A percentile compares a stretch with the other conserved stretches of the same genome.
phyloP scores from a whole-genome alignment of 176 grass and related monocot genomes.

The Saccharum spontaneum region DNA sequence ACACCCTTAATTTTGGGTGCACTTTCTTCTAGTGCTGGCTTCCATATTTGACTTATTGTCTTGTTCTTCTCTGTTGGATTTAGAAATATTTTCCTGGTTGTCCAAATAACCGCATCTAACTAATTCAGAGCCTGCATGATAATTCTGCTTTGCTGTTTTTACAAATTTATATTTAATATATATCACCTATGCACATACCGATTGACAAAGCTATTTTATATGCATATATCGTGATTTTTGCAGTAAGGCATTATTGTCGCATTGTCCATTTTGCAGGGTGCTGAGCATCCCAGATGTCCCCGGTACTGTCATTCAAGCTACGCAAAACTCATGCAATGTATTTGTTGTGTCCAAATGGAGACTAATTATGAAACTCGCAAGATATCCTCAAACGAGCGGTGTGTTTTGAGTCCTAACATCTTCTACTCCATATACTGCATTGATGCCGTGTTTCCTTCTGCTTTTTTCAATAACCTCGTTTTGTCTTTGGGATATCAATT shows the following conservation, averaged over 20 bases:
- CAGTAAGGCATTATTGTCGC: background rate
- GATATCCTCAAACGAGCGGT: conserved; percentile 41
- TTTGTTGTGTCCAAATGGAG: conserved; percentile 69
- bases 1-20: background rate
- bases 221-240: background rate
- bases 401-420: conserved; percentile 14
- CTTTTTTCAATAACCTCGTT: background rate
- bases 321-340: conserved; percentile 64
- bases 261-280: conserved; percentile 46
- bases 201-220: background rate
- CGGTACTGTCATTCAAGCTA: conserved; percentile 48
- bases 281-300: conserved; percentile 54
- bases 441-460: background rate
- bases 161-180: background rate
- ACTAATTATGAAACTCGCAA: conserved; percentile 63
- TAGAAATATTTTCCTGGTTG: background rate
- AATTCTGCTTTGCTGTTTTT: background rate
- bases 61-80: background rate
- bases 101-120: background rate
- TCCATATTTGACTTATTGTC: background rate
- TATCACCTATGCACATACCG: background rate
- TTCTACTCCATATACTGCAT: background rate
- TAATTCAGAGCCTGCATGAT: background rate
- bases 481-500: background rate
- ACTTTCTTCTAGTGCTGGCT: background rate